Evolutionary conservation across 495 filamentous ascomycete species (phyloP).

Genomic region (Hypoxylon lenormandii): DNA sequence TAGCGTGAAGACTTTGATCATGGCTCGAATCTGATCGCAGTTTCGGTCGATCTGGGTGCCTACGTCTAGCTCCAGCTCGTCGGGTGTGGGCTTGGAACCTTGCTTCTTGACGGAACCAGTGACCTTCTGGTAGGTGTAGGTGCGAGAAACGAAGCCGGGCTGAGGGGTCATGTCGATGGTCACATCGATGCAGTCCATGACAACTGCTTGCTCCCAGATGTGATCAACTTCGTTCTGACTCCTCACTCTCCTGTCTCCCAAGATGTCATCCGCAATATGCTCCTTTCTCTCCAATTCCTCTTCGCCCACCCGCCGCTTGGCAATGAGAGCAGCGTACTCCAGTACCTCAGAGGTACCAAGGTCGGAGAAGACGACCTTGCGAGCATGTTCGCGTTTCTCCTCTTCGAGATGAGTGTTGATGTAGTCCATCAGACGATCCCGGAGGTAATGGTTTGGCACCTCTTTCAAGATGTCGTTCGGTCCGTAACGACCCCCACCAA

Average conservation of each 20-base stretch:
- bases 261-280: background rate
- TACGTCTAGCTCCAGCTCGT: background rate
- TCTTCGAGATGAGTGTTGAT: conserved; percentile 1
- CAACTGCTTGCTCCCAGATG: background rate
- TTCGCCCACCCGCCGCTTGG: background rate
- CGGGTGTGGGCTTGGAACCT: background rate
- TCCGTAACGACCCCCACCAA: background rate
- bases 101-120: conserved; percentile 1
- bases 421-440: conserved; percentile 15
- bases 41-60: background rate
- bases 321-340: conserved; percentile 2
- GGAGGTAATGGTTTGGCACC: conserved; percentile 10
- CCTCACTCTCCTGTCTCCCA: background rate
- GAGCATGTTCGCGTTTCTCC: background rate
- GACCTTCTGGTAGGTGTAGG: background rate
- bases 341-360: background rate
- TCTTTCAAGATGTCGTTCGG: conserved; percentile 6
- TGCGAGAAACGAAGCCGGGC: background rate
- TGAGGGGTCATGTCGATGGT: background rate
- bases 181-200: background rate
- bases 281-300: background rate
- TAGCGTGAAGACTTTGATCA: conserved; percentile 4
- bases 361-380: conserved; percentile 2
- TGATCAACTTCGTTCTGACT: background rate
- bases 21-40: conserved; percentile 19